A percentile compares a stretch with the other conserved stretches of the same genome.
Evolutionary conservation across 2,329 filamentous ascomycete species (phyloP).

Genomic region (Colletotrichum cuscutae): DNA sequence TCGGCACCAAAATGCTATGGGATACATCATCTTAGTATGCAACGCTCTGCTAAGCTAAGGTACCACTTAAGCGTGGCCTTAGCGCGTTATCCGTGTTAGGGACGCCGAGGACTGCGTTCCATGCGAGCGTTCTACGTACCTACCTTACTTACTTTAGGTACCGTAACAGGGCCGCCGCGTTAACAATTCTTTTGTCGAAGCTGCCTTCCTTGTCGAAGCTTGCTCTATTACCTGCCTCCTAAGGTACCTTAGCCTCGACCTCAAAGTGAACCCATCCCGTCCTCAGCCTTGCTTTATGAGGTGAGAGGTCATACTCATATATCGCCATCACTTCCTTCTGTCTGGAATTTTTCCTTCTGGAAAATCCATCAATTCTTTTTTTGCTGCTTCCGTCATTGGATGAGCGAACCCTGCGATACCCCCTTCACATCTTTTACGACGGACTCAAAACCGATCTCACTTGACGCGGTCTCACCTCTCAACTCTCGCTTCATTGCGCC

Average conservation of each 20-base stretch:
- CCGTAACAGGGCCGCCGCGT: not conserved
- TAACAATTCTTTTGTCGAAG: slow-evolving; percentile 31
- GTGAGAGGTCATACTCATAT: slow-evolving; percentile 1
- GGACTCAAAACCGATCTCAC: not conserved
- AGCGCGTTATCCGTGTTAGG: slow-evolving; percentile 24
- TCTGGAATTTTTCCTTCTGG: not conserved
- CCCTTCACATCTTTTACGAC: not conserved
- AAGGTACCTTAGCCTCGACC: slow-evolving; percentile 3
- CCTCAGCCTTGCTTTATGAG: slow-evolving; percentile 22
- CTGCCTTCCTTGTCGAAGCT: not conserved
- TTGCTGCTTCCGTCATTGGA: not conserved
- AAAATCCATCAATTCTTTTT: not conserved
- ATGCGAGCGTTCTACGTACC: not conserved
- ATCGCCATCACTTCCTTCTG: slow-evolving; percentile 10
- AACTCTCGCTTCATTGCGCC: slow-evolving; percentile 1
- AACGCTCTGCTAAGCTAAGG: not conserved
- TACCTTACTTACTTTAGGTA: not conserved
- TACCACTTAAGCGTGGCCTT: slow-evolving; percentile 30
- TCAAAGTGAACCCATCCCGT: slow-evolving; percentile 9
- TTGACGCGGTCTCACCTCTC: slow-evolving; percentile 19
- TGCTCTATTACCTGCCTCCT: not conserved
- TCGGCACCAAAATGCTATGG: slow-evolving; percentile 15
- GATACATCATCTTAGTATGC: not conserved
- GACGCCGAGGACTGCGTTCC: slow-evolving; percentile 2
- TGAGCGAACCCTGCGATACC: not conserved